Conservation (phyloP, 345 rosid species). For the Lumnitzera littorea region DNA sequence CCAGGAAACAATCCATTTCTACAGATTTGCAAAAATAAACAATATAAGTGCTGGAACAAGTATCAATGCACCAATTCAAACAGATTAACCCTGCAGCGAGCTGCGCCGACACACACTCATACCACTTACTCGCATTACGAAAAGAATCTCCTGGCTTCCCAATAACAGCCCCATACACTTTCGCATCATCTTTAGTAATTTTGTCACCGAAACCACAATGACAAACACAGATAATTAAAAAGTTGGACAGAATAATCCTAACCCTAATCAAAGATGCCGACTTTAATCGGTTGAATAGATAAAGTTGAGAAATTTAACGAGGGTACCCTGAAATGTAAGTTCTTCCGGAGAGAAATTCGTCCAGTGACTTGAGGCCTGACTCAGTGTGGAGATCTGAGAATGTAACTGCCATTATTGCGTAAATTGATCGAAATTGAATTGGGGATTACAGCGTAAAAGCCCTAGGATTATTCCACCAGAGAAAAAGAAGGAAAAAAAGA, state of each 20-base stretch:
- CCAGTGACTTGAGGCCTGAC: conserved; percentile 71
- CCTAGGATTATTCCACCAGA: no score
- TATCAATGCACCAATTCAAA: no score
- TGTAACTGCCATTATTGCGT: conserved; percentile 51
- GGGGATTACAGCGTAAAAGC: no score
- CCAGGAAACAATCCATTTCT: no score
- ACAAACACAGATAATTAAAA: not conserved
- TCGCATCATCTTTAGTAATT: conserved; percentile 63
- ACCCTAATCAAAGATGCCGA: no score
- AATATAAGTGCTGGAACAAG: no score
- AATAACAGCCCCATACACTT: conserved; percentile 68
- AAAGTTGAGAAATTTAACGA: no score
- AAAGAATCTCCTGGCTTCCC: conserved; percentile 53
- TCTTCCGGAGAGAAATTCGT: conserved; percentile 62
- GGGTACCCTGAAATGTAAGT: conserved; percentile 69
- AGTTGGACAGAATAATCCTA: no score
- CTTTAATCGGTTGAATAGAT: no score
- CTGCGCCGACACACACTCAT: conserved; percentile 45
- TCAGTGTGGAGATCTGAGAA: conserved; percentile 87
- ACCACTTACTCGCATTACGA: conserved; percentile 81
- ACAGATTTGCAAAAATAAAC: no score
- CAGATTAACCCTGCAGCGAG: conserved; percentile 50
- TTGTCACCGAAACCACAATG: conserved; percentile 8
- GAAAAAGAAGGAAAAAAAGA: no score
- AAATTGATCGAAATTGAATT: no score